Evolutionary conservation across 345 rosid species (phyloP).

Genomic region (thale cress (Arabidopsis thaliana)): TAIR10.1 NC_003076.8:3693001-3693500

Average conservation of each 20-base stretch:
- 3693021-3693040: neutral
- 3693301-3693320: neutral
- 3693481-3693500: slow-evolving; percentile 33
- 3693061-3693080: neutral
- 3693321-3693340: neutral
- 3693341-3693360: neutral
- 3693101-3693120: slow-evolving; percentile 9
- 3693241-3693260: neutral
- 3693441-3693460: slow-evolving; percentile 26
- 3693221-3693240: slow-evolving; percentile 5
- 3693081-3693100: neutral
- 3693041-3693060: slow-evolving; percentile 13
- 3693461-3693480: neutral
- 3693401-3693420: slow-evolving; percentile 14
- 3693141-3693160: too few species aligned
- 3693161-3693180: neutral
- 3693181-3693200: neutral
- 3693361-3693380: neutral
- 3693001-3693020: slow-evolving; percentile 8
- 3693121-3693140: neutral
- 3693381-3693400: slow-evolving; percentile 17
- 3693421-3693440: slow-evolving; percentile 2
- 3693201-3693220: neutral
- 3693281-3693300: slow-evolving; percentile 8
- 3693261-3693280: neutral